Conservation (phyloP, 2,329 filamentous ascomycete species). For the Penicillium decumbens region DNA sequence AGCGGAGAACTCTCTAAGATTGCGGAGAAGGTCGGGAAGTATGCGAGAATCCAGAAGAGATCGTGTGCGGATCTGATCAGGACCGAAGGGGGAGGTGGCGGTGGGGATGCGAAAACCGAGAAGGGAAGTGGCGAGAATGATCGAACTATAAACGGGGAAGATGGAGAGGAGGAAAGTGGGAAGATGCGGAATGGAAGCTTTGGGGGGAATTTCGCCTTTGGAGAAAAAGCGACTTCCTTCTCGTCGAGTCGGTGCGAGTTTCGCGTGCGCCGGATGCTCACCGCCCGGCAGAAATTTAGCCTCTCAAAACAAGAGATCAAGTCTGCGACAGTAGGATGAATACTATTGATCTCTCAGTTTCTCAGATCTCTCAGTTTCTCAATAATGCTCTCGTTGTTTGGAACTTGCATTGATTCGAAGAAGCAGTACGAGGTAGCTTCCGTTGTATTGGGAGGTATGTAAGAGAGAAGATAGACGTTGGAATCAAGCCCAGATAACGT, state of each 20-base stretch:
- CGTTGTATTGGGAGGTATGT: neutral
- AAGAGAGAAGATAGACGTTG: neutral
- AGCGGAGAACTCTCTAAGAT: constrained; percentile 7
- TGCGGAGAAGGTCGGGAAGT: constrained; percentile 19
- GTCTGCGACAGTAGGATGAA: neutral
- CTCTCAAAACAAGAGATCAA: neutral
- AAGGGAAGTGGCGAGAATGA: constrained; percentile 12
- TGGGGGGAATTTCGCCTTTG: constrained; percentile 22
- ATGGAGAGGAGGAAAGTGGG: constrained; percentile 11
- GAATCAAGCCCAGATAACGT: neutral
- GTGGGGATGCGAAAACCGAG: constrained; percentile 12
- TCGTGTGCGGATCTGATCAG: constrained; percentile 28
- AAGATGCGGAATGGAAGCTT: constrained; percentile 21
- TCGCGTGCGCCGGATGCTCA: constrained; percentile 20
- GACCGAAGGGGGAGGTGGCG: constrained; percentile 16
- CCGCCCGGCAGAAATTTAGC: constrained; percentile 22
- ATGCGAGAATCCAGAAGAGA: constrained; percentile 19
- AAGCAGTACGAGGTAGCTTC: constrained; percentile 2
- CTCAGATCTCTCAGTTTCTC: neutral
- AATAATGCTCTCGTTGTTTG: neutral
- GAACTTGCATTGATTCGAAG: neutral
- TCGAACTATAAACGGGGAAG: constrained; percentile 7
- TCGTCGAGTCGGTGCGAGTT: constrained; percentile 25
- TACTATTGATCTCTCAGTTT: neutral
- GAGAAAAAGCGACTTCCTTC: constrained; percentile 25